These are phyloP conservation scores for Tremellales sp. DNA, from an alignment of 1,284 basidiomycete species.

Conservation along the genomic window DNA sequence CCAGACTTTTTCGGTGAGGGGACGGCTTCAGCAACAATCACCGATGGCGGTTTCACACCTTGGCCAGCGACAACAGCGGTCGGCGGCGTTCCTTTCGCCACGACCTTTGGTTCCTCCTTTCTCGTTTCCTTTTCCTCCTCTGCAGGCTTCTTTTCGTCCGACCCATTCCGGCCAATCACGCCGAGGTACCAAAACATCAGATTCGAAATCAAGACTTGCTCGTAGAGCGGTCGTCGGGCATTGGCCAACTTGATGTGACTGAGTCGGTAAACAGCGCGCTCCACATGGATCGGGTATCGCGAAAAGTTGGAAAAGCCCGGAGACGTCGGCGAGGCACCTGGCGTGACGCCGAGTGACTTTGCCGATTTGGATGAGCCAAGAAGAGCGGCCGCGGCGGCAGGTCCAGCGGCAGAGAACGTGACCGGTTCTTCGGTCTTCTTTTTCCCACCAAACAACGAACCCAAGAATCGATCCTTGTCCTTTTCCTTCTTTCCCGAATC, in stretches of 20 bases:
- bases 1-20: conserved; percentile 29
- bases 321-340: conserved; percentile 52
- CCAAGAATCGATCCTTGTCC: conserved; percentile 77
- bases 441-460: conserved; percentile 82
- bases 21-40: conserved; percentile 17
- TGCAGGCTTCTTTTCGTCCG: conserved; percentile 50
- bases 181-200: conserved; percentile 99
- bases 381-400: conserved; percentile 74
- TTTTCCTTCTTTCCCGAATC: conserved; percentile 57
- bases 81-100: conserved; percentile 45
- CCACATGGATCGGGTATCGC: conserved; percentile 95
- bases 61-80: conserved; percentile 36
- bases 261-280: conserved; percentile 92
- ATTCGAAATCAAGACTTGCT: conserved; percentile 98
- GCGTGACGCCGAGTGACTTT: conserved; percentile 52
- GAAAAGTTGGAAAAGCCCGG: conserved; percentile 61
- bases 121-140: conserved; percentile 44
- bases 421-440: conserved; percentile 63
- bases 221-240: conserved; percentile 89
- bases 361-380: conserved; percentile 76
- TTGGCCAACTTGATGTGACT: conserved; percentile 99
- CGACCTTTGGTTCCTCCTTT: conserved; percentile 38
- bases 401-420: conserved; percentile 58
- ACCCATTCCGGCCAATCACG: conserved; percentile 76
- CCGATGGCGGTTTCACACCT: conserved; percentile 12